Evolutionary conservation across 1,284 basidiomycete species (phyloP), one percentile per base, ranked within the genome.

Genomic region (Schizopora paradoxa): DNA sequence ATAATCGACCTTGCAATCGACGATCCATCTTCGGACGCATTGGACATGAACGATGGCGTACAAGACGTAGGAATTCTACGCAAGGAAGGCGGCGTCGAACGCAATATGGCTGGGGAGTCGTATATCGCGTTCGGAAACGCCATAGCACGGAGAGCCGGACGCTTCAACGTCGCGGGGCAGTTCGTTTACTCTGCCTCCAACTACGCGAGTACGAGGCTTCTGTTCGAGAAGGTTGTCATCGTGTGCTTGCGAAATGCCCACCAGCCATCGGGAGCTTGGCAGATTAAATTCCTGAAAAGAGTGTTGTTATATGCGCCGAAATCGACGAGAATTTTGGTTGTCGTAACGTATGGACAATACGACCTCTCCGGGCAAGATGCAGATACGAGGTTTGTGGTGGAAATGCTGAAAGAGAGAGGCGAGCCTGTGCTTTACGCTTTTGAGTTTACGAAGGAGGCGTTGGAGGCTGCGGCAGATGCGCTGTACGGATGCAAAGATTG

Each of bases 341-440:
- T 84, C 0, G 70, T 76, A 23, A 79, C 74, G 28, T 79, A 79
- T 55, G 74, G 69, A 14, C 81, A 81, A 25, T 83, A 82, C 54
- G 81, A 83, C 49, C n/a, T n/a, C n/a, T n/a, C n/a, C n/a, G n/a
- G n/a, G n/a, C n/a, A n/a, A n/a, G n/a, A n/a, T n/a, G n/a, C n/a
- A n/a, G n/a, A n/a, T n/a, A n/a, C n/a, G n/a, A n/a, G n/a, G n/a
- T n/a, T n/a, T n/a, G n/a, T n/a, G n/a, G n/a, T n/a, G n/a, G n/a
- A n/a, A n/a, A 5, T 45, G 8, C n/a, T 50, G n/a, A 21, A 16
- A n/a, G 18, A 27, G 21, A 23, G 42, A 18, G 31, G 41, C 3
- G 22, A 7, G 19, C 53, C 52, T 50, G 51, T 49, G 45, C 48
- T 79, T 53, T 71, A 67, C 10, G 74, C 73, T 32, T 81, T 77